Evolutionary conservation across 345 rosid species (phyloP).

Genomic region (Hibiscus trionum): DNA sequence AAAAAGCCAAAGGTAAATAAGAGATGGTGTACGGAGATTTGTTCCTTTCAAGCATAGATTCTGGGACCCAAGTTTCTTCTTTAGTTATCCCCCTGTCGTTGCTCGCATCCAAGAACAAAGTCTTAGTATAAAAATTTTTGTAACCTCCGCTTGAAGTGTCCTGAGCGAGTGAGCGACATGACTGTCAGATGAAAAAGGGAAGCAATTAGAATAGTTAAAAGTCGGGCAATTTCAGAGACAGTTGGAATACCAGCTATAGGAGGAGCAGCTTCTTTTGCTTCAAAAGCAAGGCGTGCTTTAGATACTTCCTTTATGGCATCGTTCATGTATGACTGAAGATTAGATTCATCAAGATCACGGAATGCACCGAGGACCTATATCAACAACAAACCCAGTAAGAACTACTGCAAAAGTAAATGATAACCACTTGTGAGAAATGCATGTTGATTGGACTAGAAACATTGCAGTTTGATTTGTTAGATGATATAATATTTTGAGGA

Average conservation of each 20-base stretch:
- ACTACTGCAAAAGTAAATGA: conserved; percentile 9
- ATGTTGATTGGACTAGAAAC: conserved; percentile 3
- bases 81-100: conserved; percentile 57
- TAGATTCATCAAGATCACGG: conserved; percentile 74
- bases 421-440: not conserved
- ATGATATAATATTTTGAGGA: not conserved
- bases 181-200: conserved; percentile 40
- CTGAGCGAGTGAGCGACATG: conserved; percentile 56
- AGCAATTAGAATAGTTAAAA: conserved; percentile 20
- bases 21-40: conserved; percentile 84
- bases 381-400: conserved; percentile 16
- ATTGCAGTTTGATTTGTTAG: not conserved
- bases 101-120: conserved; percentile 96
- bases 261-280: conserved; percentile 88
- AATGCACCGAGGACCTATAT: conserved; percentile 69
- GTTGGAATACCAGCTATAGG: conserved; percentile 54
- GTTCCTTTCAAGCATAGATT: conserved; percentile 87
- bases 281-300: conserved; percentile 85
- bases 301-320: conserved; percentile 77
- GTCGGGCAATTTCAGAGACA: conserved; percentile 21
- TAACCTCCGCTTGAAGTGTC: conserved; percentile 67
- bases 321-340: conserved; percentile 65
- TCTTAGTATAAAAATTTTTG: conserved; percentile 70
- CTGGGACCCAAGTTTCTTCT: conserved; percentile 86
- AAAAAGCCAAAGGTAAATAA: conserved; percentile 80